phyloP scores from a whole-genome alignment of 306 rosid genomes.

The Prunus mongolica region DNA sequence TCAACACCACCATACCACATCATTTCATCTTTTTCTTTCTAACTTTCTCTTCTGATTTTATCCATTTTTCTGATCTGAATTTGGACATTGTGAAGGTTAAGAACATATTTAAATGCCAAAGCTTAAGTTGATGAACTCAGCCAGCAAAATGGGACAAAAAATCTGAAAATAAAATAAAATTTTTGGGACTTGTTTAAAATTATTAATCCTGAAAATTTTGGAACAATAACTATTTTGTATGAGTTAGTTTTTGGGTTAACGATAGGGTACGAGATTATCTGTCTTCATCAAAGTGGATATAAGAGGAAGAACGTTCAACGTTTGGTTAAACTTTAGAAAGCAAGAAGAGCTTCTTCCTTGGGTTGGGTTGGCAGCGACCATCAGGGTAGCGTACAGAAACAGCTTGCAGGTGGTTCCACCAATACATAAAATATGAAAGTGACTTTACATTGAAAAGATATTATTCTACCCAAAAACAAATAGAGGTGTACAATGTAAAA shows the following conservation, averaged over 20 bases:
- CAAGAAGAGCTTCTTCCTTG: neutral
- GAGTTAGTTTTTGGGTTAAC: neutral
- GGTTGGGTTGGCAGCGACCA: neutral
- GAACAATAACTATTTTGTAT: neutral
- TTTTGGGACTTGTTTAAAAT: neutral
- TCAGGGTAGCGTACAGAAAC: neutral
- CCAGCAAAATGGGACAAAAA: neutral
- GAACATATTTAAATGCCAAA: neutral
- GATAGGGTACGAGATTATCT: slow-evolving; percentile 1
- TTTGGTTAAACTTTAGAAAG: slow-evolving; percentile 2
- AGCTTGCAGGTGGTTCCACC: neutral
- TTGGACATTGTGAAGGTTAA: neutral
- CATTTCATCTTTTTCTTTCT: neutral
- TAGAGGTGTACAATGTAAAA: neutral
- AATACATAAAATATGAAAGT: neutral
- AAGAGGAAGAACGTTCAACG: neutral
- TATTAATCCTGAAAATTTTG: neutral
- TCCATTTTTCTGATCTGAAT: neutral
- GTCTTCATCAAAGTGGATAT: slow-evolving; percentile 5
- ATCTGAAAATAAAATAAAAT: neutral
- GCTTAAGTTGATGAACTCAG: neutral
- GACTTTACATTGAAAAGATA: neutral
- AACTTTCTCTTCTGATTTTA: neutral
- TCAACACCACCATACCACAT: neutral
- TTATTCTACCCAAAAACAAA: neutral